Conservation (phyloP, 768 basidiomycete species). For the Pisolithus sp. region DNA sequence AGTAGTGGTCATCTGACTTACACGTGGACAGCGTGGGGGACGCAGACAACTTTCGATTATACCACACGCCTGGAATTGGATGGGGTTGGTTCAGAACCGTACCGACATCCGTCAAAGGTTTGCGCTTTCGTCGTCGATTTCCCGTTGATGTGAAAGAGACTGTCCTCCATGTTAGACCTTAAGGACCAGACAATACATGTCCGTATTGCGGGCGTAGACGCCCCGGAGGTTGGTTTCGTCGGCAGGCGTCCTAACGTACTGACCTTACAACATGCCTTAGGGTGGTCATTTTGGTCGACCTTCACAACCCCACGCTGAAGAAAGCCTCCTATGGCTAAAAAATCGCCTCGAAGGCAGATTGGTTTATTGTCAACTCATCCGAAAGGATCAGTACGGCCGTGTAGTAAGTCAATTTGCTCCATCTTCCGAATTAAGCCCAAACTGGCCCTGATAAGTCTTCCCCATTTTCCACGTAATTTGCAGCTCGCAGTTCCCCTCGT, state of each 20-base stretch:
- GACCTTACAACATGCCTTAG: conserved; percentile 29
- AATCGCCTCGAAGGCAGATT: conserved; percentile 46
- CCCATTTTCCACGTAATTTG: neutral
- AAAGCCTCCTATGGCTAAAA: conserved; percentile 71
- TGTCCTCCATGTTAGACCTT: conserved; percentile 41
- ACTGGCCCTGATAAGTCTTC: too few relatives aligned
- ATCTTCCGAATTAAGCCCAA: too few relatives aligned
- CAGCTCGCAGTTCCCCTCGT: conserved; percentile 62
- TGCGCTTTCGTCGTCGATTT: neutral
- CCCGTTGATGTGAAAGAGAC: neutral
- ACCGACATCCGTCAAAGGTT: conserved; percentile 56
- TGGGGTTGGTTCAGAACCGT: conserved; percentile 63
- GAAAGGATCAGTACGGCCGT: conserved; percentile 79
- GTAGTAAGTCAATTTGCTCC: conserved; percentile 44
- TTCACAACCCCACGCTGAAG: conserved; percentile 66
- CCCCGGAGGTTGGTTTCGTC: conserved; percentile 64
- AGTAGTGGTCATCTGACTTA: neutral
- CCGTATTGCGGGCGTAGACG: conserved; percentile 86
- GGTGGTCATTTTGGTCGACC: conserved; percentile 80
- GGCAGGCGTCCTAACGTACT: neutral
- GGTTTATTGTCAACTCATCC: conserved; percentile 66
- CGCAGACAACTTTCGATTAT: conserved; percentile 79
- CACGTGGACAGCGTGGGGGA: conserved; percentile 61
- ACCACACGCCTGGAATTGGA: conserved; percentile 75
- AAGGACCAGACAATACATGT: conserved; percentile 81